Evolutionary conservation across 768 basidiomycete genomes (phyloP), one percentile per base, ranked within the genome.

Genomic region (Leucocoprinus sp.): DNA sequence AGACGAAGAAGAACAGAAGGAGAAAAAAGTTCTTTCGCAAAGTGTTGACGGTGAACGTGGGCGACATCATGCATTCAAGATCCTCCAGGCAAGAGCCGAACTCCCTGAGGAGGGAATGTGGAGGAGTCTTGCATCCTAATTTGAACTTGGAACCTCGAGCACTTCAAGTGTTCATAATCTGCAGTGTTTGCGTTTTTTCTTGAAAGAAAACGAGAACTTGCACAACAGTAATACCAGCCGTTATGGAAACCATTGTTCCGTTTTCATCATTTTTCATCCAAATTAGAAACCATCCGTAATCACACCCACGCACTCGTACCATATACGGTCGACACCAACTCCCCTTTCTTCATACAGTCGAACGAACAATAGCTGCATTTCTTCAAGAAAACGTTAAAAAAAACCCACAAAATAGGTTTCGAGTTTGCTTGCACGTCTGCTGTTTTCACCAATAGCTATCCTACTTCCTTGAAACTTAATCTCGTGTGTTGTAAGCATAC

Each of bases 91-190:
- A 17, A 72, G 84, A 39, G 82, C 75, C 52, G 72, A 76, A 60
- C 52, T 88, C 19, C 86, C 86, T 2, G 73, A 72, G 49, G 73
- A 72, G 47, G 81, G 84, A 28, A 87, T 88, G 84, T 89, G 84
- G 84, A 72, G 84, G 55, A 89, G 86, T 66, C 65, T 89, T 55
- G 84, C 80, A 21, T 60, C 57, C 29, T 60, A 50, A 58, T 17
- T 28, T 24, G 15, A 38, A 15, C 33, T 36, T 22, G 18, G 23
- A 31, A 22, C 33, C 15, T 22, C 43, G 1, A 33, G 27, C 19
- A 14, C 31, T 31, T 31, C 5, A 31, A 31, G 31, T 12, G 11
- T 31, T n/a, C 31, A 31, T 31, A 31, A 28, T 28, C 11, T 31
- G n/a, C n/a, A n/a, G n/a, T 31, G 31, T 31, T 31, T 31, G 4